A percentile compares a stretch with the other conserved stretches of the same genome.
These are phyloP conservation scores for Aegilops longissima DNA, from an alignment of 176 grass and related monocot species.

Conservation along the genomic window DNA sequence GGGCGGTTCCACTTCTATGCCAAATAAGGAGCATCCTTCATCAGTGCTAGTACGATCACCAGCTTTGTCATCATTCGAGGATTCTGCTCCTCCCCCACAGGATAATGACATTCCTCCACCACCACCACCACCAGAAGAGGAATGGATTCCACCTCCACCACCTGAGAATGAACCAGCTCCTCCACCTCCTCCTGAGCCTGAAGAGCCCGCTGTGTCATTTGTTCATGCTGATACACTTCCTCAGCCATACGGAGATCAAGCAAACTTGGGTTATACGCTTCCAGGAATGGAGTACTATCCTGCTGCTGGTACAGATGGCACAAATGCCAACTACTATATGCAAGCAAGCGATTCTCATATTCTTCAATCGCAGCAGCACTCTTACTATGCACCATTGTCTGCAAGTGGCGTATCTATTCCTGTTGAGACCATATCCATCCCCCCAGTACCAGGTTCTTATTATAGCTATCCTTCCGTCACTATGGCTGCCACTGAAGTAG, in stretches of 20 bases:
- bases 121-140: conserved; percentile 73
- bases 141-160: conserved; percentile 90
- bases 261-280: conserved; percentile 54
- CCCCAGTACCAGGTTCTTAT: conserved; percentile 52
- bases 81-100: conserved; percentile 43
- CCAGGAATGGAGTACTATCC: conserved; percentile 69
- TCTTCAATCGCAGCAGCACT: conserved; percentile 42
- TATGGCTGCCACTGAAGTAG: conserved; percentile 21
- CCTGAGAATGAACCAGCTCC: conserved; percentile 71
- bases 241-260: conserved; percentile 56
- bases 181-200: conserved; percentile 47
- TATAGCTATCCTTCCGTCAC: conserved; percentile 45
- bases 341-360: conserved; percentile 52
- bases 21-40: conserved; percentile 31
- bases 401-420: conserved; percentile 52
- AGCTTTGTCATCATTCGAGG: conserved; percentile 21
- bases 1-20: not conserved
- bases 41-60: conserved; percentile 25
- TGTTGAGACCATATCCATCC: conserved; percentile 47
- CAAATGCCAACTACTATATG: conserved; percentile 61
- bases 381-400: conserved; percentile 56
- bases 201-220: conserved; percentile 54
- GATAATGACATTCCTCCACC: conserved; percentile 61
- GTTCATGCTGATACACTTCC: conserved; percentile 39
- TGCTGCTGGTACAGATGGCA: conserved; percentile 40